These are phyloP conservation scores for Fusarium gaditjirri DNA, from an alignment of 2,329 filamentous ascomycete genomes.

Conservation along the genomic window DNA sequence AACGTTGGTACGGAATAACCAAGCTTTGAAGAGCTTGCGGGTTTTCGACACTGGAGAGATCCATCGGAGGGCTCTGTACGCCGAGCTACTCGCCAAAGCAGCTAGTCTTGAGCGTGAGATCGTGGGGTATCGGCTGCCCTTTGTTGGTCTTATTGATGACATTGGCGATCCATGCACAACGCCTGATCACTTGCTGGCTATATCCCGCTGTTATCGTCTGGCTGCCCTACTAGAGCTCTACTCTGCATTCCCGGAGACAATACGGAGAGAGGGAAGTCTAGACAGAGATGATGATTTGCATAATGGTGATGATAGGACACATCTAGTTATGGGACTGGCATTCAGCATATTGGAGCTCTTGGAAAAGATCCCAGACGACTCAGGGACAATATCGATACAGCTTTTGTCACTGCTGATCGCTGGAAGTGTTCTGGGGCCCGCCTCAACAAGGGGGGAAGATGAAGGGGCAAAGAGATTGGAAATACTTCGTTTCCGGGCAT, in stretches of 20 bases:
- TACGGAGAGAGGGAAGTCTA: background rate
- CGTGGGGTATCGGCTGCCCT: constrained; percentile 1
- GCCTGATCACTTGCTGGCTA: background rate
- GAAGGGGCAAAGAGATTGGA: background rate
- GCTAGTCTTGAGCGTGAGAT: background rate
- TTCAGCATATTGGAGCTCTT: constrained; percentile 1
- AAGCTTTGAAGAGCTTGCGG: background rate
- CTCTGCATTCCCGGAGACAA: constrained; percentile 16
- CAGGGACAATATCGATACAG: constrained; percentile 19
- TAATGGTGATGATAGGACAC: background rate
- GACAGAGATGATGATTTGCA: background rate
- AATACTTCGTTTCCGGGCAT: background rate
- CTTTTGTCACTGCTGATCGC: constrained; percentile 15
- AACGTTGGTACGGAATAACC: constrained; percentile 10
- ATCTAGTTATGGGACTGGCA: background rate
- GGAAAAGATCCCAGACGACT: constrained; percentile 8
- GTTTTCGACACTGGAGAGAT: constrained; percentile 4
- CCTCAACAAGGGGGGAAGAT: background rate
- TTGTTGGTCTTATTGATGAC: constrained; percentile 12
- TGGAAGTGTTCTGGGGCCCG: constrained; percentile 1
- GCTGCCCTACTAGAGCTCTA: constrained; percentile 18
- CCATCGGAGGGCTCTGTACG: background rate
- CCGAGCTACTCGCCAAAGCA: constrained; percentile 9
- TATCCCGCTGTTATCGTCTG: constrained; percentile 16
- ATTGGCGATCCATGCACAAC: constrained; percentile 6